phyloP scores from a whole-genome alignment of 345 rosid species.

The Eucalyptus sp. region DNA sequence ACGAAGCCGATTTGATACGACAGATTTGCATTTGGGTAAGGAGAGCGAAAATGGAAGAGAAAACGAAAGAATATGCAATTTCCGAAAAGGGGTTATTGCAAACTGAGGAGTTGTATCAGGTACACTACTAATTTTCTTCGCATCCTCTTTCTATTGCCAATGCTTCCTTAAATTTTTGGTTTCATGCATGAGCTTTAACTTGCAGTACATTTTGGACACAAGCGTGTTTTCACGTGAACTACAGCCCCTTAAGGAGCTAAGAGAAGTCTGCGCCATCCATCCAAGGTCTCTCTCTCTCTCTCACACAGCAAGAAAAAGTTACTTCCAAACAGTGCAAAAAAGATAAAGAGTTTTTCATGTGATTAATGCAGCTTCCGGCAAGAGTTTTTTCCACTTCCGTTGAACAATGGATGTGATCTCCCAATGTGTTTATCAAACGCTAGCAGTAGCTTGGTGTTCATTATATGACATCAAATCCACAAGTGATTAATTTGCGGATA shows the following conservation, averaged over 20 bases:
- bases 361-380: not conserved
- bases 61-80: conserved; percentile 12
- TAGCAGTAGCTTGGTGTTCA: not conserved
- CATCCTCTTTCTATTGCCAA: not conserved
- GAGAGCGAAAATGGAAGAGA: not conserved
- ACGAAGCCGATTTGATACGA: too few species aligned
- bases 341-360: not conserved
- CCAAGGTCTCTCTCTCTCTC: conserved; percentile 12
- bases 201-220: conserved; percentile 56
- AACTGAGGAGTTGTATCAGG: conserved; percentile 46
- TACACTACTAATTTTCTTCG: not conserved
- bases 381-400: not conserved
- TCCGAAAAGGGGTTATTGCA: conserved; percentile 1
- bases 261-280: conserved; percentile 34
- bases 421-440: not conserved
- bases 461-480: not conserved
- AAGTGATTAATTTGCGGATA: too few species aligned
- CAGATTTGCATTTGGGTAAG: not conserved
- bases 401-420: not conserved
- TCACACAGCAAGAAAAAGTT: not conserved
- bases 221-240: conserved; percentile 62
- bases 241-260: conserved; percentile 48
- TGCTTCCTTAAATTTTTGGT: too few species aligned
- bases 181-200: not conserved
- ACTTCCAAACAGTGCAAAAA: not conserved